These are phyloP conservation scores for Lentinula edodes DNA, from an alignment of 768 basidiomycete species.

Conservation along the genomic window DNA sequence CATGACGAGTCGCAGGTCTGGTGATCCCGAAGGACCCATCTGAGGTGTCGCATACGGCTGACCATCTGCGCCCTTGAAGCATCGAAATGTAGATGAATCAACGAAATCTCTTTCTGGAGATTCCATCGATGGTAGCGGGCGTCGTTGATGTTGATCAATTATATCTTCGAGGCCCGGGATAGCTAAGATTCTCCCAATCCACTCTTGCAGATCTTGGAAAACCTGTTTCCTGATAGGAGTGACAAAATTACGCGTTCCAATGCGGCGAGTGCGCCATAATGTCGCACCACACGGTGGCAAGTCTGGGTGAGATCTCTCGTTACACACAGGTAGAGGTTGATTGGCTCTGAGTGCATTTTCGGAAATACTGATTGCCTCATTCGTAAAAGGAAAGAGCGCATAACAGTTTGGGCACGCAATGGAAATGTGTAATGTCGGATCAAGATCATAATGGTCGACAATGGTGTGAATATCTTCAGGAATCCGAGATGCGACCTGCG, in stretches of 20 bases:
- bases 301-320: too few relatives aligned
- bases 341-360: background rate
- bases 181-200: too few relatives aligned
- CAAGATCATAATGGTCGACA: too few relatives aligned
- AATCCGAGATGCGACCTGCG: background rate
- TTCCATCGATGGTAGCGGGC: background rate
- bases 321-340: background rate
- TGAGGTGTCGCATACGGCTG: slow-evolving; percentile 11
- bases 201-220: too few relatives aligned
- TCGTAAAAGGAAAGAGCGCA: background rate
- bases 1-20: background rate
- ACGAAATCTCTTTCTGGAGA: background rate
- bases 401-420: background rate
- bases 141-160: background rate
- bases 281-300: too few relatives aligned
- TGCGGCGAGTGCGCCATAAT: too few relatives aligned
- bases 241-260: too few relatives aligned
- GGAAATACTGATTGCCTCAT: too few relatives aligned
- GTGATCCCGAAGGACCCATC: background rate
- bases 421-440: background rate
- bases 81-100: too few relatives aligned
- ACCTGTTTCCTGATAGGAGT: too few relatives aligned
- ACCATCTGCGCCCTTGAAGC: slow-evolving; percentile 2
- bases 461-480: background rate
- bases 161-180: background rate